phyloP scores from a whole-genome alignment of 2,329 filamentous ascomycete genomes.

The Penicillium nordicum region DNA sequence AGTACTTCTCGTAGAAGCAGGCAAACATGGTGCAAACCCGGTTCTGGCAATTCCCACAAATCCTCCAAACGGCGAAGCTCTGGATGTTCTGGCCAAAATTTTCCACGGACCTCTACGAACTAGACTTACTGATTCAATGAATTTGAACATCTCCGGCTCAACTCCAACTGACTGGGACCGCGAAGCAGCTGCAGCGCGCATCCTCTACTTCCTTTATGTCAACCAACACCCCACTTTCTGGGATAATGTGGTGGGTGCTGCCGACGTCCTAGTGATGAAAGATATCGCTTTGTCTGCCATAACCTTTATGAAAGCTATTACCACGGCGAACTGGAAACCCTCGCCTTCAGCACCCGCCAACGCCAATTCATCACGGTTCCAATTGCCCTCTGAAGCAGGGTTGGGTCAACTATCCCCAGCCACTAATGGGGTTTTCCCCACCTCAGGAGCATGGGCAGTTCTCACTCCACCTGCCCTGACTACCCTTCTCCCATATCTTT shows the following conservation, averaged over 20 bases:
- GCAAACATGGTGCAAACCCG: conserved; percentile 40
- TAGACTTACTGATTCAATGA: conserved; percentile 26
- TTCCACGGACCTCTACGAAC: conserved; percentile 51
- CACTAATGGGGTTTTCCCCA: conserved; percentile 36
- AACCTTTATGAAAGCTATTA: conserved; percentile 50
- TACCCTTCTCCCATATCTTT: conserved; percentile 54
- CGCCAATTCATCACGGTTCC: conserved; percentile 26
- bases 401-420: conserved; percentile 38
- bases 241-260: conserved; percentile 50
- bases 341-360: conserved; percentile 31
- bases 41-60: conserved; percentile 52
- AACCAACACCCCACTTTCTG: conserved; percentile 52
- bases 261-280: conserved; percentile 57
- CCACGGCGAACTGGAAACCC: conserved; percentile 54
- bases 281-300: conserved; percentile 56
- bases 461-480: conserved; percentile 51
- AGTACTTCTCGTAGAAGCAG: conserved; percentile 48
- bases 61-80: conserved; percentile 51
- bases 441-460: conserved; percentile 50
- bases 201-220: conserved; percentile 55
- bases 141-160: conserved; percentile 32
- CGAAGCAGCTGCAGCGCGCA: conserved; percentile 53
- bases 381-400: conserved; percentile 41
- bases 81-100: conserved; percentile 54
- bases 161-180: conserved; percentile 40